Evolutionary conservation across 495 filamentous ascomycete genomes (phyloP).

Genomic region (Lindgomyces ingoldianus): DNA sequence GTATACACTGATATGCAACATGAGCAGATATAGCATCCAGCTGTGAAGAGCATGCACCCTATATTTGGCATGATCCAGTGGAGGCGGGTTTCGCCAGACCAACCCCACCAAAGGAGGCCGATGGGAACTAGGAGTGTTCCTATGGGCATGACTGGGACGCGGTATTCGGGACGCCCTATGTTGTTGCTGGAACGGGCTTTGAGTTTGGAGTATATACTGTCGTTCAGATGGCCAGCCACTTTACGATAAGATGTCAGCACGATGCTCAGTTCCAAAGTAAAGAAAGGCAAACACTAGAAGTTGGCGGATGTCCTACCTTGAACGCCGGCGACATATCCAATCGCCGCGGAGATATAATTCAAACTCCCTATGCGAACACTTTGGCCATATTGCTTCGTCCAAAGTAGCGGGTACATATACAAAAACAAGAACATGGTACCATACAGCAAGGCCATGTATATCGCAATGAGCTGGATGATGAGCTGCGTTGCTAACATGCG

Average conservation of each 20-base stretch:
- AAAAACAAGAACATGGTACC: constrained; percentile 42
- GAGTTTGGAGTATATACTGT: neutral
- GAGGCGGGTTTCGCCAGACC: constrained; percentile 30
- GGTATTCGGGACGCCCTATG: constrained; percentile 37
- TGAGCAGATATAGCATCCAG: constrained; percentile 55
- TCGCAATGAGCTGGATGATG: constrained; percentile 38
- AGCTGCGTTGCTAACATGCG: constrained; percentile 41
- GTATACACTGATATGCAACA: constrained; percentile 66
- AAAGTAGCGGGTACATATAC: constrained; percentile 43
- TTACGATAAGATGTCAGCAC: too few species aligned
- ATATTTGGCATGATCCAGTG: constrained; percentile 44
- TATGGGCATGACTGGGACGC: constrained; percentile 37
- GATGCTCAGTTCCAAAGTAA: too few species aligned
- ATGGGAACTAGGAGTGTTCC: constrained; percentile 31
- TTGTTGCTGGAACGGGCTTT: constrained; percentile 1
- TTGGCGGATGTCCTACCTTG: too few species aligned
- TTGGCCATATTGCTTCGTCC: constrained; percentile 49
- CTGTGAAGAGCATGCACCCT: constrained; percentile 36
- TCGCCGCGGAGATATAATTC: constrained; percentile 47
- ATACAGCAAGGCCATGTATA: constrained; percentile 42
- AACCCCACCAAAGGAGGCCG: constrained; percentile 44
- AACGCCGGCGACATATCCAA: constrained; percentile 45
- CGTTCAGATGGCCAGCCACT: constrained; percentile 36
- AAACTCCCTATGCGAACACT: constrained; percentile 40
- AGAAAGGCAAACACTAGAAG: too few species aligned